Evolutionary conservation across 495 filamentous ascomycete species (phyloP), one percentile per base, ranked within the genome.

Genomic region (Annulohypoxylon nitens): DNA sequence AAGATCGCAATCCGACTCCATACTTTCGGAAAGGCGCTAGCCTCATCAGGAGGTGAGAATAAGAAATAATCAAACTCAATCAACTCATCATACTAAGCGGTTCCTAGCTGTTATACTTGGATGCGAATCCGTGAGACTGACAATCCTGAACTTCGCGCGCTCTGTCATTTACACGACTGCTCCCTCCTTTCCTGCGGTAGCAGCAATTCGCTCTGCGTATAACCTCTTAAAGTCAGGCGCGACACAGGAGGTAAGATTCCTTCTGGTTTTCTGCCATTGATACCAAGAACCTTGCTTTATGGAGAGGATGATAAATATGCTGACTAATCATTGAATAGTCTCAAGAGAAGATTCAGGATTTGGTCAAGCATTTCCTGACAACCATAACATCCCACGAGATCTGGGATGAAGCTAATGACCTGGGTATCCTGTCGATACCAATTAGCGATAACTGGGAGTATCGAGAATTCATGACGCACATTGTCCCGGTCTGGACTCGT

Each of bases 1-100:
- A 76, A 83, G 14, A 86, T 91, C 50, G 87, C 88, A 67, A 82
- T 90, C 5, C 72, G 88, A 18, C 78, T 90, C 1, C 67, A 76
- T 47, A 61, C 88, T 0, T 91, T 87, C 78, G 88, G 90, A 8
- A 92, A 92, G 73, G 87, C 88, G 1, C 64, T 92, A 47, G 87
- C 85, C 1, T 85, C 86, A 64, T 85, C 85, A 67, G 90, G 90
- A 71, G 90, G 88, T 91, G 81, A 69, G 81, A 71, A 12, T 23
- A 51, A 23, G 20, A 23, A 23, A 23, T 26, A 45, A 34, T 63
- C 23, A 41, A 30, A 25, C 23, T 33, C 12, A 20, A 20, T 34
- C 60, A 20, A n/a, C 25, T 64, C 41, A 18, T 43, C 7, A 43
- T 50, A 33, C 60, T 55, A 12, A 63, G 10, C 36, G 18, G 7